These are phyloP conservation scores for Coccomyxa subellipsoidea DNA, from an alignment of 163 green algal species.

Conservation along the genomic window DNA sequence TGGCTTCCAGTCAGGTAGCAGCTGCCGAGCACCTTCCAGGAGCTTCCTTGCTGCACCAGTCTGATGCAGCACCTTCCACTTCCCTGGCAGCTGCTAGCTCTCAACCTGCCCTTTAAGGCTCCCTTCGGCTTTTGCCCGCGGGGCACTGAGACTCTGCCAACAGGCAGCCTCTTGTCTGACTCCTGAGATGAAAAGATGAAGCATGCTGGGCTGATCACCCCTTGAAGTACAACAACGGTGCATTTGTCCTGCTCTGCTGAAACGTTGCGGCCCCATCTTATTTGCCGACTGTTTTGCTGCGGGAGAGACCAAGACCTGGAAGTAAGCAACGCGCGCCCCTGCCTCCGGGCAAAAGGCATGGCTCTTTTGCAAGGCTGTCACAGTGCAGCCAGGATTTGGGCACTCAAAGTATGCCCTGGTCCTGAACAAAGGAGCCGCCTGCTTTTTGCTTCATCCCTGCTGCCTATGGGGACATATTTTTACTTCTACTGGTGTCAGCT, in stretches of 20 bases:
- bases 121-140: not conserved
- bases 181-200: not conserved
- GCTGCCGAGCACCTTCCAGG: not conserved
- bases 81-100: no score
- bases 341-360: not conserved
- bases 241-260: not conserved
- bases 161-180: not conserved
- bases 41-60: not conserved
- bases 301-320: not conserved
- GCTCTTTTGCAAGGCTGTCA: not conserved
- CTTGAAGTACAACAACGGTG: not conserved
- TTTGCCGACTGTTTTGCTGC: not conserved
- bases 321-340: not conserved
- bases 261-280: not conserved
- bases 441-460: not conserved
- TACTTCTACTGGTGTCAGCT: no score
- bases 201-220: not conserved
- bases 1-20: not conserved
- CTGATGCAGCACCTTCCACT: no score
- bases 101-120: no score
- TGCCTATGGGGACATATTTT: not conserved
- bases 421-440: not conserved
- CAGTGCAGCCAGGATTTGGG: not conserved
- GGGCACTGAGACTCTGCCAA: not conserved
- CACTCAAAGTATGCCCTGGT: no score